phyloP scores from a whole-genome alignment of 202 grass and related monocot species.

The Saccharum hybrid region DNA sequence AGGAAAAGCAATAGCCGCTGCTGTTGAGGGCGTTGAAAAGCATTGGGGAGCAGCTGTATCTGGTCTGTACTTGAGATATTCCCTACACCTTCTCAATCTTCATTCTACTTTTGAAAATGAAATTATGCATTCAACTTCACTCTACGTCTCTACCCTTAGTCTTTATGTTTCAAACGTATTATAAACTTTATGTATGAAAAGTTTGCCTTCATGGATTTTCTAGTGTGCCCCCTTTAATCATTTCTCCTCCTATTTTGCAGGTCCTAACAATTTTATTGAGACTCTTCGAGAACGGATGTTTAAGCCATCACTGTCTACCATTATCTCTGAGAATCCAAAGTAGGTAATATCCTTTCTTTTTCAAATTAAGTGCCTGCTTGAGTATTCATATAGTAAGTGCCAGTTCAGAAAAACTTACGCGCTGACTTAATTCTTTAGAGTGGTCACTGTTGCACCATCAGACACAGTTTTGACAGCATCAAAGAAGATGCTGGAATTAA shows the following conservation, averaged over 20 bases:
- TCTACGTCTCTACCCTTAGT: neutral
- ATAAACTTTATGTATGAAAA: neutral
- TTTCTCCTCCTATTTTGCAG: conserved; percentile 53
- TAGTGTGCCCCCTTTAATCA: conserved; percentile 6
- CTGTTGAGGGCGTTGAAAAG: conserved; percentile 94
- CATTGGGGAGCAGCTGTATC: conserved; percentile 82
- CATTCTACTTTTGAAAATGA: conserved; percentile 20
- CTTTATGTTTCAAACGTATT: neutral
- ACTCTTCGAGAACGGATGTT: conserved; percentile 90
- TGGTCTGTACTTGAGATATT: conserved; percentile 55
- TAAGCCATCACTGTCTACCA: conserved; percentile 82
- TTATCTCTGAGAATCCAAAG: conserved; percentile 98
- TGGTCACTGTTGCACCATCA: conserved; percentile 77
- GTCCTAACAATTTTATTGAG: conserved; percentile 96
- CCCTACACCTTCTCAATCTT: neutral
- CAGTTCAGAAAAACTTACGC: conserved; percentile 28
- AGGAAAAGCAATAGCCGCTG: conserved; percentile 93
- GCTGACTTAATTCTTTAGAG: conserved; percentile 54
- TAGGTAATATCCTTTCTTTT: conserved; percentile 87
- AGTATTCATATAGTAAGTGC: conserved; percentile 13
- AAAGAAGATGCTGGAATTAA: conserved; percentile 93
- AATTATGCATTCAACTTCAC: neutral
- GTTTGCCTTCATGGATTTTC: neutral
- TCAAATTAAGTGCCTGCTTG: conserved; percentile 18
- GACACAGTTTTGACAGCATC: conserved; percentile 86